Conservation (phyloP, 2,329 filamentous ascomycete genomes). For the Rasamsonia emersonii region DNA sequence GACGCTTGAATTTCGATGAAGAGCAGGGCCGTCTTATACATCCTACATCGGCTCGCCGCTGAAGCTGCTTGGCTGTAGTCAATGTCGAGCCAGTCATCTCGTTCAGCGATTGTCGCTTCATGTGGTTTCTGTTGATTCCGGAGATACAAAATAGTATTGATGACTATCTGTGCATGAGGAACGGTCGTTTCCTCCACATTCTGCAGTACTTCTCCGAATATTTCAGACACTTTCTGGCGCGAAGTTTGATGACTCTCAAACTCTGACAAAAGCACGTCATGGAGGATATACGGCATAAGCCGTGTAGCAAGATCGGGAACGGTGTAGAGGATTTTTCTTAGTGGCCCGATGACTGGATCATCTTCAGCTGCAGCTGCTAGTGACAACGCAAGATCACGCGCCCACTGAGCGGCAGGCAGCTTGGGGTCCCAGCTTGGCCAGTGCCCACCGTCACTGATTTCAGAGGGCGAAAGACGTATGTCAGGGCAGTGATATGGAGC, state of each 20-base stretch:
- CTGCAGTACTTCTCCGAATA: slow-evolving; percentile 57
- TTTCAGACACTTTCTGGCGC: slow-evolving; percentile 56
- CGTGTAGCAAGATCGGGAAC: slow-evolving; percentile 63
- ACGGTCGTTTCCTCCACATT: slow-evolving; percentile 35
- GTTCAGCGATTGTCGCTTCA: slow-evolving; percentile 70
- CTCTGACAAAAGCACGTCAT: slow-evolving; percentile 67
- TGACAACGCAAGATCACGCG: slow-evolving; percentile 30
- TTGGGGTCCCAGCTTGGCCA: slow-evolving; percentile 13
- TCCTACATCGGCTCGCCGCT: slow-evolving; percentile 67
- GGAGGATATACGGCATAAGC: slow-evolving; percentile 74
- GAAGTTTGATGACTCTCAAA: slow-evolving; percentile 51
- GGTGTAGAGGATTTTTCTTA: slow-evolving; percentile 57
- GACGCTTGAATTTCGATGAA: slow-evolving; percentile 67
- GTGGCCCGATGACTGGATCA: slow-evolving; percentile 60
- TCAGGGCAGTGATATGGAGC: slow-evolving; percentile 31
- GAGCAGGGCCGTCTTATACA: slow-evolving; percentile 79
- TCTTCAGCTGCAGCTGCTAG: slow-evolving; percentile 52
- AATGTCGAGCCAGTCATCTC: slow-evolving; percentile 76
- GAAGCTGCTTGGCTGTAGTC: slow-evolving; percentile 62
- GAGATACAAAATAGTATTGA: slow-evolving; percentile 80
- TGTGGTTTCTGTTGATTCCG: slow-evolving; percentile 66
- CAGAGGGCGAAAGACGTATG: slow-evolving; percentile 14
- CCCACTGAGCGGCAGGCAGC: slow-evolving; percentile 23
- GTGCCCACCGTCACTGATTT: slow-evolving; percentile 12
- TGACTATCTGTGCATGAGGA: slow-evolving; percentile 61